Base-by-base conservation (phyloP, 2,329 filamentous ascomycete species). In the Knoxdaviesia capensis region DNA sequence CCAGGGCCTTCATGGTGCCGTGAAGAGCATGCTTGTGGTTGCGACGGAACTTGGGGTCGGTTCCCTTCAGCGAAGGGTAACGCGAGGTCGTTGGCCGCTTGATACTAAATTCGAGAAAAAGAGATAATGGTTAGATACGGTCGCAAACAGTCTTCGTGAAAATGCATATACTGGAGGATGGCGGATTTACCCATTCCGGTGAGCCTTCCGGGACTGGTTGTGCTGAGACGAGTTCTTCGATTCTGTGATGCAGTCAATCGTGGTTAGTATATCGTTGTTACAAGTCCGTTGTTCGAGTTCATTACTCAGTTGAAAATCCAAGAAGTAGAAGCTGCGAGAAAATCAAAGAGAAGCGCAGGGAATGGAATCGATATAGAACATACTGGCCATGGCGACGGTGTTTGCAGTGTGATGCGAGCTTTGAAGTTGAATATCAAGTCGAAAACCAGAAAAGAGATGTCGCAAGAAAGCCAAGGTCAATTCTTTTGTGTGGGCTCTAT, bases 201-300 rank as follows among this genome's bases (percentile, higher is more conserved):
- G 90, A 71, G 86, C 87, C 83, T 98, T 98, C 74, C 82, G 82
- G 66, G 76, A 77, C 79, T 90, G 82, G 72, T 94, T 94, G 74
- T 94, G 86, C 77, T 96, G 88, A 60, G 88, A 94, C 71, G 85
- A 92, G 80, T 96, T 96, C 86, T 96, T 96, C 60, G 90, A 96
- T 77, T 96, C 87, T 94, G 63, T 20, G 20, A 20, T 20, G 2
- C 20, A 20, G 20, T 20, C 20, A 20, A 20, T 20, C 20, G 20
- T 20, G 20, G 20, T 45, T 35, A 41, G 48, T 31, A 34, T 39
- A 31, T 38, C 29, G 44, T 46, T 44, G 20, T 20, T 20, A 20
- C 2, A 20, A 20, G 20, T 20, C 20, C 20, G 20, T 20, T 20
- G 20, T 20, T 20, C 20, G 20, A 20, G 20, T 20, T 20, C 20